Conservation (phyloP, 2,329 filamentous ascomycete genomes). For the Clonostachys rosea region DNA sequence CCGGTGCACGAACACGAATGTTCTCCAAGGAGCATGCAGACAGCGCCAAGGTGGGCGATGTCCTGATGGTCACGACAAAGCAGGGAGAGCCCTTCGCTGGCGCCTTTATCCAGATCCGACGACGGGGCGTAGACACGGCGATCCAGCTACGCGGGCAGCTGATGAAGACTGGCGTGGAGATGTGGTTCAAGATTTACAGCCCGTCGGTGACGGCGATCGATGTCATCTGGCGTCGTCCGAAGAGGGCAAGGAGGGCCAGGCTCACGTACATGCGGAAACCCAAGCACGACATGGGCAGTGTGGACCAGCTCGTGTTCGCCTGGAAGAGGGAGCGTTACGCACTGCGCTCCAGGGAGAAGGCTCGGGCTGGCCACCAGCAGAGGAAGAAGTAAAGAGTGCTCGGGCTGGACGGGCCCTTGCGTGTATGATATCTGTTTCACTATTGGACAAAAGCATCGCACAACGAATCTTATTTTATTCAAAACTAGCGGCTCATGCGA, state of each 20-base stretch:
- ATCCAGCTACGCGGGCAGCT: constrained; percentile 83
- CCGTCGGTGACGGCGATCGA: constrained; percentile 88
- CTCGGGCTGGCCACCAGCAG: neutral
- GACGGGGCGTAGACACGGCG: constrained; percentile 83
- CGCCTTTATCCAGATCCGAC: constrained; percentile 80
- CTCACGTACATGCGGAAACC: constrained; percentile 89
- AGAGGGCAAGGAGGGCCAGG: constrained; percentile 80
- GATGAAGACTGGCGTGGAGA: constrained; percentile 84
- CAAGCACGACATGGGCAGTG: constrained; percentile 81
- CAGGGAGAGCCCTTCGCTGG: constrained; percentile 83
- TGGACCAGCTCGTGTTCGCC: constrained; percentile 68
- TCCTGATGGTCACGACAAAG: constrained; percentile 82
- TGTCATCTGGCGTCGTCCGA: constrained; percentile 80
- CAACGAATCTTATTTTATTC: too few species aligned
- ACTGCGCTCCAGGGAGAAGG: constrained; percentile 15
- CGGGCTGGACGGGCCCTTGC: neutral
- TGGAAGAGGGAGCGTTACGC: constrained; percentile 41
- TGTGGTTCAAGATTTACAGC: constrained; percentile 96
- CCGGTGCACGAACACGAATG: constrained; percentile 73
- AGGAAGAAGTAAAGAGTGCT: neutral
- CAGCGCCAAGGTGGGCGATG: constrained; percentile 78
- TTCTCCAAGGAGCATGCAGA: constrained; percentile 77
- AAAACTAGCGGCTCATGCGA: too few species aligned
- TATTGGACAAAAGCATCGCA: neutral
- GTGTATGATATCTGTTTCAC: neutral